Percentiles rank a stretch among this genome's conserved stretches.
Evolutionary conservation across 306 rosid species (phyloP).

Genomic region (Luffa aegyptiaca): DNA sequence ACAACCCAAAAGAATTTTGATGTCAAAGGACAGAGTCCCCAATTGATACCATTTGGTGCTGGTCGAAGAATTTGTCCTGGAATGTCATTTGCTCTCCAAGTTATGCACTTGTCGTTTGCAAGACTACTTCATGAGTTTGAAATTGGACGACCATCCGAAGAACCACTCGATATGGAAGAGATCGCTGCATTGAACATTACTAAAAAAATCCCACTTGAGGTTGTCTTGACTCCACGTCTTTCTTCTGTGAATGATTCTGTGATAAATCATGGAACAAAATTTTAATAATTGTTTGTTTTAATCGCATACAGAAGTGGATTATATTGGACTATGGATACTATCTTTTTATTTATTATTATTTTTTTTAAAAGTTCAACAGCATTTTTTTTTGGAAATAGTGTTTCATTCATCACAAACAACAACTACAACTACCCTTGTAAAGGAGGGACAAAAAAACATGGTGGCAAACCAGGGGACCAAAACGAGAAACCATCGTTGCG

Average conservation of each 20-base stretch:
- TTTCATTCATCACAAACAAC: too few relatives aligned
- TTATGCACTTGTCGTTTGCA: not conserved
- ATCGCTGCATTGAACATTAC: constrained; percentile 13
- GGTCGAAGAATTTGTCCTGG: constrained; percentile 31
- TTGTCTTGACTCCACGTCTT: constrained; percentile 13
- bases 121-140: not conserved
- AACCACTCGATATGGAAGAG: constrained; percentile 22
- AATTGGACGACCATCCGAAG: not conserved
- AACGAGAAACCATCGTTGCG: too few relatives aligned
- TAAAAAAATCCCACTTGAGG: constrained; percentile 15
- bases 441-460: too few relatives aligned
- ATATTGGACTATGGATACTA: too few relatives aligned
- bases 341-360: too few relatives aligned
- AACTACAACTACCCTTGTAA: too few relatives aligned
- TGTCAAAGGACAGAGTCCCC: constrained; percentile 11
- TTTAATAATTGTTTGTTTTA: too few relatives aligned
- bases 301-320: too few relatives aligned
- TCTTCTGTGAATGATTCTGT: not conserved
- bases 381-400: too few relatives aligned
- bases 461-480: too few relatives aligned
- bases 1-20: constrained; percentile 1
- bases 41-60: constrained; percentile 21
- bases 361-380: too few relatives aligned
- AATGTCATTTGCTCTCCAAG: not conserved
- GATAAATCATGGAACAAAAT: constrained; percentile 14